Base-by-base conservation (phyloP, 2,329 filamentous ascomycete genomes). In the Nectriaceae sp. region DNA sequence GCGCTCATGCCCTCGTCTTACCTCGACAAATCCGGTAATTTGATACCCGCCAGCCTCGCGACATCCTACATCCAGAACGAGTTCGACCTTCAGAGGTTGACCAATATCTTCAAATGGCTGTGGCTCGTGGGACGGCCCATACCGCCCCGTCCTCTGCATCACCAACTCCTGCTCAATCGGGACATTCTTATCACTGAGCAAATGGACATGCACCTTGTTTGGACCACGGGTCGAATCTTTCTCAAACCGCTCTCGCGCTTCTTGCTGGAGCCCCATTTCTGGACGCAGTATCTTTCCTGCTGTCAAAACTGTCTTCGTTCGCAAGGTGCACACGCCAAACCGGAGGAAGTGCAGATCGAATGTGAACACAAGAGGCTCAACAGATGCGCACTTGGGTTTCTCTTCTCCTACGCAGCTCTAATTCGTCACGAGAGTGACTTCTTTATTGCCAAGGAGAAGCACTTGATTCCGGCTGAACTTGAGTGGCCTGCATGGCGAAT, bases 391-490 rank as follows among this genome's bases (percentile, higher is more conserved):
- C 62, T 70, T 16, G 71, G 73, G 11, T 69, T 75, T 40, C 56
- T 76, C 1, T 66, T 63, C 48, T 68, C 68, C 1, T 75, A 75
- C 48, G 56, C 58, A 1, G 64, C 66, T 0, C 57, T 75, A 0
- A 55, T 75, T 3, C 47, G 52, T 2, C 58, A 69, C 49, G 65
- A 71, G 41, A 72, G 65, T 53, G 69, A 76, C 54, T 70, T 74
- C 22, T 31, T 24, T 3, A 63, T 73, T n/a, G 71, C 73, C 2
- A 56, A 60, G 18, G 63, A 67, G 3, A 60, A 60, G 24, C 56
- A 57, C 5, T 49, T 76, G 1, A 21, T 77, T 2, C 71, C 75
- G 0, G 5, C 24, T 5, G 50, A 64, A 11, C 47, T 74, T 2
- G 53, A 55, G 4, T 77, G 74, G 75, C 41, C 45, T 4, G 43